phyloP scores from a whole-genome alignment of 768 basidiomycete genomes.

The Kwoniella heveanensis region DNA sequence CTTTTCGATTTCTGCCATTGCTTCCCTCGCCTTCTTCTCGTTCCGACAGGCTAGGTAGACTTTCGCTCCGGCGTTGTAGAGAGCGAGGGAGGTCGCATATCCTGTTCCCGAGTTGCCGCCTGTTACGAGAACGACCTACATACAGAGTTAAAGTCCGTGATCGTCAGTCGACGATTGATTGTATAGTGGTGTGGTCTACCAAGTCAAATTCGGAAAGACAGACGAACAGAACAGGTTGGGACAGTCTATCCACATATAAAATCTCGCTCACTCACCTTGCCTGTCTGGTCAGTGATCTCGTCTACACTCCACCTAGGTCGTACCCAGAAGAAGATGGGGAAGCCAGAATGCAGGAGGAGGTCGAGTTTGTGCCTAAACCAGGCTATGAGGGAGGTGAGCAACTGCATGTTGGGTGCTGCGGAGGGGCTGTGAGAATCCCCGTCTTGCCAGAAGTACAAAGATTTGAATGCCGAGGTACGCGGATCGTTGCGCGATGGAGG shows the following conservation, averaged over 20 bases:
- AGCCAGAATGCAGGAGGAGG: slow-evolving; percentile 28
- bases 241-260: neutral
- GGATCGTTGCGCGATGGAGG: no score
- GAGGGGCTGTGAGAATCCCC: no score
- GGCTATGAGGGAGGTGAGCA: slow-evolving; percentile 8
- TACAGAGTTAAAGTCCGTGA: no score
- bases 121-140: slow-evolving; percentile 42
- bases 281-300: slow-evolving; percentile 43
- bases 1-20: slow-evolving; percentile 36
- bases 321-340: slow-evolving; percentile 42
- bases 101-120: slow-evolving; percentile 49
- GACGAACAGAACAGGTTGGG: no score
- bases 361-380: slow-evolving; percentile 25
- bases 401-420: slow-evolving; percentile 12
- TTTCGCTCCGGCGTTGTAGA: slow-evolving; percentile 42
- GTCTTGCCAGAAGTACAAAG: no score
- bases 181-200: no score
- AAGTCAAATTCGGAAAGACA: slow-evolving; percentile 4
- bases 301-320: slow-evolving; percentile 33
- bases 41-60: slow-evolving; percentile 47
- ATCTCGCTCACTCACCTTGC: slow-evolving; percentile 33
- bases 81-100: slow-evolving; percentile 35
- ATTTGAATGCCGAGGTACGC: no score
- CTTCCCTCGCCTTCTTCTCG: slow-evolving; percentile 30
- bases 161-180: no score